phyloP scores from a whole-genome alignment of 140 eudicot genomes.

The Senecio squalidus region DNA sequence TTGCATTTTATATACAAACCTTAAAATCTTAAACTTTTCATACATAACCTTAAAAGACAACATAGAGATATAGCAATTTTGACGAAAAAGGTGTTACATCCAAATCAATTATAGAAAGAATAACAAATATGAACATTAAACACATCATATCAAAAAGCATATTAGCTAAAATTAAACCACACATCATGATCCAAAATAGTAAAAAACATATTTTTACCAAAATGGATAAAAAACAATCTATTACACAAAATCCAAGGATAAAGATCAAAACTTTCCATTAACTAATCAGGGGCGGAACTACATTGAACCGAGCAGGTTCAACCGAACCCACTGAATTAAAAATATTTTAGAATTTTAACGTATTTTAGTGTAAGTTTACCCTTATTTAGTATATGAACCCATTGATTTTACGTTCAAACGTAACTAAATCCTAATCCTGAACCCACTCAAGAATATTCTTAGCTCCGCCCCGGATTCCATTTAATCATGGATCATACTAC shows the following conservation, averaged over 20 bases:
- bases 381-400: too few relatives aligned
- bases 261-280: constrained; percentile 23
- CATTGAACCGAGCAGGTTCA: too few relatives aligned
- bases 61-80: background rate
- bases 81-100: background rate
- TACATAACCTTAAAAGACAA: background rate
- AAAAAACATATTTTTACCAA: constrained; percentile 11
- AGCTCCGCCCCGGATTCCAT: constrained; percentile 5
- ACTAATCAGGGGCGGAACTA: too few relatives aligned
- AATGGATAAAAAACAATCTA: constrained; percentile 5
- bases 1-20: background rate
- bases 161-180: constrained; percentile 11
- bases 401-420: too few relatives aligned
- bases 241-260: constrained; percentile 1
- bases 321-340: too few relatives aligned
- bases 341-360: too few relatives aligned
- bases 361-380: too few relatives aligned
- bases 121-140: constrained; percentile 1
- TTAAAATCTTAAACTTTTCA: background rate
- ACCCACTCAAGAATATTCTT: too few relatives aligned
- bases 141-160: constrained; percentile 24
- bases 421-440: too few relatives aligned
- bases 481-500: constrained; percentile 5
- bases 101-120: background rate
- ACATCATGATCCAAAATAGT: constrained; percentile 21